Base-by-base conservation (phyloP, 345 rosid species). In the Murraya koenigii region DNA sequence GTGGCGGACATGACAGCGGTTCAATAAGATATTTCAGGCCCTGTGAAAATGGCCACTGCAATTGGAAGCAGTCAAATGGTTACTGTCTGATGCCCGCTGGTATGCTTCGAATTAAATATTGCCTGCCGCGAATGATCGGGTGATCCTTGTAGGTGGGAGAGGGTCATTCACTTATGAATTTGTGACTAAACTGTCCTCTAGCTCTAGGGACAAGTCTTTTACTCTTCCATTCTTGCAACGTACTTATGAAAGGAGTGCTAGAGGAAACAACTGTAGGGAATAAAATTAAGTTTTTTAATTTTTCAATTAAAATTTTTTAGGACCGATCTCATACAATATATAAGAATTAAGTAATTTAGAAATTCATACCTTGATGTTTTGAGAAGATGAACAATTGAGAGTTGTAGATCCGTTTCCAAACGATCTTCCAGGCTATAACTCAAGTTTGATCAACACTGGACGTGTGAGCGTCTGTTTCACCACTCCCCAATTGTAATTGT, bases 231-330 rank as follows among this genome's bases (percentile, higher is more conserved):
- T 90, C 72, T 65, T 89, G 71, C 83, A 70, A 26, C 76, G 72
- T 1, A 78, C 88, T 38, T 56, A 71, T 13, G 87, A 87, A 20
- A 35, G 41, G 10, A 25, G 55, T 56, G 78, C 60, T 5, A 78
- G 76, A 32, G 88, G 82, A 81, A 89, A 87, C 80, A 90, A 90
- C n/a, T n/a, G n/a, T n/a, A n/a, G n/a, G n/a, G n/a, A n/a, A n/a
- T n/a, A n/a, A n/a, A n/a, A n/a, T n/a, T n/a, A n/a, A n/a, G n/a
- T n/a, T n/a, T n/a, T n/a, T n/a, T n/a, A n/a, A n/a, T n/a, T n/a
- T n/a, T n/a, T n/a, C n/a, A n/a, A n/a, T n/a, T n/a, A n/a, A n/a
- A n/a, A n/a, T n/a, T n/a, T n/a, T n/a, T n/a, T n/a, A n/a, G n/a
- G n/a, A n/a, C n/a, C n/a, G n/a, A n/a, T n/a, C n/a, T n/a, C n/a